Evolutionary conservation across 345 rosid species (phyloP).

Genomic region (Orychophragmus violaceus): DNA sequence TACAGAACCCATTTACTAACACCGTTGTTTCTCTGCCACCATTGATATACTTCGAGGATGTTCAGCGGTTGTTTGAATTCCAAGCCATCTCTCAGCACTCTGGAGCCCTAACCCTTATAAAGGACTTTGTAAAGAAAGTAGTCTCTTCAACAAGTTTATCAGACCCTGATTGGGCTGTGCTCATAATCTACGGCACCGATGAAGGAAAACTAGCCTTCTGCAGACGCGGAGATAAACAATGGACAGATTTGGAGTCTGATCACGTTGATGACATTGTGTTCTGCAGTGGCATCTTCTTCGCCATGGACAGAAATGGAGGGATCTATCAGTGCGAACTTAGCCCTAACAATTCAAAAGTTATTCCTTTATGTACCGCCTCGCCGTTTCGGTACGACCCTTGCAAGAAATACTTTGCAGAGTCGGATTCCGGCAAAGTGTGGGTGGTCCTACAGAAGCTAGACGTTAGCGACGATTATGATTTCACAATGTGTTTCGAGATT

Average conservation of each 20-base stretch:
- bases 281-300: slow-evolving; percentile 20
- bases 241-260: slow-evolving; percentile 11
- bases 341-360: background rate
- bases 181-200: slow-evolving; percentile 5
- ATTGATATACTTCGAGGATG: slow-evolving; percentile 5
- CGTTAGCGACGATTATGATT: slow-evolving; percentile 19
- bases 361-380: background rate
- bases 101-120: slow-evolving; percentile 1
- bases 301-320: slow-evolving; percentile 11
- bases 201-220: slow-evolving; percentile 22
- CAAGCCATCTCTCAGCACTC: background rate
- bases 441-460: slow-evolving; percentile 23
- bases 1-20: background rate
- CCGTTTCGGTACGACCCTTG: slow-evolving; percentile 6
- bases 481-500: slow-evolving; percentile 7
- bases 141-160: slow-evolving; percentile 5
- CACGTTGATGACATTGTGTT: slow-evolving; percentile 12
- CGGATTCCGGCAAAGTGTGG: background rate
- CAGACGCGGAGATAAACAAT: slow-evolving; percentile 21
- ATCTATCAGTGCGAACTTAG: background rate
- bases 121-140: slow-evolving; percentile 19
- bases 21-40: slow-evolving; percentile 18
- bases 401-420: slow-evolving; percentile 5
- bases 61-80: slow-evolving; percentile 10
- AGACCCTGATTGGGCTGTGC: slow-evolving; percentile 19